A percentile compares a stretch with the other conserved stretches of the same genome.
phyloP scores from a whole-genome alignment of 768 basidiomycete species.

The Serpula lacrymans region DNA sequence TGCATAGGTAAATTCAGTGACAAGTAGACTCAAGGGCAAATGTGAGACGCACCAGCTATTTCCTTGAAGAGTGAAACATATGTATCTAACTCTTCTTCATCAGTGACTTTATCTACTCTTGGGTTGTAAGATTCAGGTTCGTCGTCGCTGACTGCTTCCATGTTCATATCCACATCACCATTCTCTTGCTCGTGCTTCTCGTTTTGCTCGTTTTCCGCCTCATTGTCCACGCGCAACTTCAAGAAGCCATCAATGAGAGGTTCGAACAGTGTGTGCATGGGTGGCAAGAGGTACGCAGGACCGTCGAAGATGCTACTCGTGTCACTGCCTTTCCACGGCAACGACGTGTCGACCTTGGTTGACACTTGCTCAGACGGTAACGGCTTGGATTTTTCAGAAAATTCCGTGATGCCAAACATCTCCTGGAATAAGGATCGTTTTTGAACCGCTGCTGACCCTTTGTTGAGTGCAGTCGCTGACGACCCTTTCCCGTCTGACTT shows the following conservation, averaged over 20 bases:
- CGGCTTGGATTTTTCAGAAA: constrained; percentile 31
- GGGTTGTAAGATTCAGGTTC: constrained; percentile 12
- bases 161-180: constrained; percentile 43
- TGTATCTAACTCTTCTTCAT: constrained; percentile 52
- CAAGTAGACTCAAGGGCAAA: not conserved
- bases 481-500: constrained; percentile 41
- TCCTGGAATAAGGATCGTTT: constrained; percentile 78
- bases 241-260: constrained; percentile 52
- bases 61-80: constrained; percentile 64
- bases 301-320: constrained; percentile 53
- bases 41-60: constrained; percentile 37
- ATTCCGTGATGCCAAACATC: constrained; percentile 81
- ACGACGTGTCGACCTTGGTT: constrained; percentile 13
- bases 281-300: constrained; percentile 75
- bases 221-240: constrained; percentile 24
- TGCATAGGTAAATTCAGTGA: not conserved
- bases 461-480: constrained; percentile 35
- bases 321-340: constrained; percentile 39
- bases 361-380: constrained; percentile 13
- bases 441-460: constrained; percentile 23
- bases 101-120: constrained; percentile 34
- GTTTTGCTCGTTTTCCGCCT: constrained; percentile 6
- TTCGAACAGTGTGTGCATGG: constrained; percentile 69
- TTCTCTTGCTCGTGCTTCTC: constrained; percentile 30
- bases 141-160: constrained; percentile 24